Percentiles rank a stretch among this genome's conserved stretches.
Evolutionary conservation across 139 green algal species (phyloP).

Genomic region (Closterium sp.): DNA sequence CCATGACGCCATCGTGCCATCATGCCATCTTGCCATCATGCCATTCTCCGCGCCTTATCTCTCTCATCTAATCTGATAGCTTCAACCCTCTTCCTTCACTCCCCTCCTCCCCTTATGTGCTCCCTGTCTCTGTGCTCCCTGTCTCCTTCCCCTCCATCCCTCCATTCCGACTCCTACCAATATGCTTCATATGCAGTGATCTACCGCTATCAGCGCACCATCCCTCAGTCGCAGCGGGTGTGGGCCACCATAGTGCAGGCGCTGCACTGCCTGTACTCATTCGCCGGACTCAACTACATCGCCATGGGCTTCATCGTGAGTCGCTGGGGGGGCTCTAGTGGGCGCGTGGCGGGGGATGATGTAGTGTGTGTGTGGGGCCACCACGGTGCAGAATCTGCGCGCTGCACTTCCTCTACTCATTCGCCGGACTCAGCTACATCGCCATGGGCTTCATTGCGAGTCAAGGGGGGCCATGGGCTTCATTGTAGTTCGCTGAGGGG

Average conservation of each 20-base stretch:
- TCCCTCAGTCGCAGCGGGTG: neutral
- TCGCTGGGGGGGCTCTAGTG: too few species aligned
- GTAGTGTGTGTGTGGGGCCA: too few species aligned
- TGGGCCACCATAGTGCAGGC: neutral
- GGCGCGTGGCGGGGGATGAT: too few species aligned
- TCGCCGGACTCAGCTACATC: neutral
- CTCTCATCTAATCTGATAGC: too few species aligned
- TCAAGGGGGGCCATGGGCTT: neutral
- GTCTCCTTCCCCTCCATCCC: neutral
- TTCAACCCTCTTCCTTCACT: too few species aligned
- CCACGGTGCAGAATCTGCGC: too few species aligned
- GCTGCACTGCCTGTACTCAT: conserved; percentile 10
- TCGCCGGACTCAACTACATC: neutral
- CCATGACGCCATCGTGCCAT: neutral
- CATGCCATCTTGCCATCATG: neutral
- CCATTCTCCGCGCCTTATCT: too few species aligned
- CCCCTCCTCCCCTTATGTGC: too few species aligned
- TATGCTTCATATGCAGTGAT: neutral
- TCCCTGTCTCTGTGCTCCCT: neutral
- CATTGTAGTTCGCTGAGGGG: too few species aligned
- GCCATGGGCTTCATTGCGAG: neutral
- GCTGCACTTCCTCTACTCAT: neutral
- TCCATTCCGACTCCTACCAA: neutral
- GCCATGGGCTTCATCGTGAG: neutral
- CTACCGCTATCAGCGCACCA: neutral